A percentile compares a stretch with the other conserved stretches of the same genome.
Conservation (phyloP, 164 flowering plant genomes). For the Vitis riparia region DNA sequence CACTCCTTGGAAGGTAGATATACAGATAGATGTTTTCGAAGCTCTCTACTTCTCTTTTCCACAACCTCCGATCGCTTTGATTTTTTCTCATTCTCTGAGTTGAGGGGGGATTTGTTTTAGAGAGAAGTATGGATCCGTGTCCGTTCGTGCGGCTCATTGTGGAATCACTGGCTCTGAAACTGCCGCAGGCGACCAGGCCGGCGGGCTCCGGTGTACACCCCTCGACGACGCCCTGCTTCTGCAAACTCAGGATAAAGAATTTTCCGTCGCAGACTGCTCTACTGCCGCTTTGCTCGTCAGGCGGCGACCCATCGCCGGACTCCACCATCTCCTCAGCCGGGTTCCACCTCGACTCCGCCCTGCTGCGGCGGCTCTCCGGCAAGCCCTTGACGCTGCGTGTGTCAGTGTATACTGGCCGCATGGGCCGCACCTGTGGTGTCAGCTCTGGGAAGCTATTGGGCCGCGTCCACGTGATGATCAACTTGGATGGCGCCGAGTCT, state of each 20-base stretch:
- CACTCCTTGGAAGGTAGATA: neutral
- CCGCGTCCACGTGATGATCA: constrained; percentile 40
- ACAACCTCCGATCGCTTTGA: neutral
- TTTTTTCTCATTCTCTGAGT: neutral
- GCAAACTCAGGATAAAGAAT: constrained; percentile 55
- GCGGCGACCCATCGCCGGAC: constrained; percentile 40
- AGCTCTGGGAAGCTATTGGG: constrained; percentile 59
- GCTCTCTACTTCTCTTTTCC: constrained; percentile 1
- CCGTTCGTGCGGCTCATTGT: constrained; percentile 75
- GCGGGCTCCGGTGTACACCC: constrained; percentile 60
- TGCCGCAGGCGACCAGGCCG: constrained; percentile 49
- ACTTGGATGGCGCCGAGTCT: constrained; percentile 34
- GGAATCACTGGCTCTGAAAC: constrained; percentile 78
- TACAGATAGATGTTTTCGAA: constrained; percentile 9
- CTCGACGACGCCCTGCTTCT: constrained; percentile 70
- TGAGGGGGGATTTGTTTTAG: no score
- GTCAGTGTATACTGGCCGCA: constrained; percentile 61
- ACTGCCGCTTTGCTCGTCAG: constrained; percentile 48
- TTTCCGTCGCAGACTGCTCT: constrained; percentile 75
- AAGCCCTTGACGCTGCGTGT: constrained; percentile 48
- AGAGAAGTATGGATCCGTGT: constrained; percentile 76
- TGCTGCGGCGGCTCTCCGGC: constrained; percentile 53
- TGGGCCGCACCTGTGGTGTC: constrained; percentile 67
- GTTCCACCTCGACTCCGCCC: constrained; percentile 65
- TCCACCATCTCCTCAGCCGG: constrained; percentile 40